Evolutionary conservation across 352 stramenopile species (phyloP).

Genomic region (Elongisporangium undulatum): DNA sequence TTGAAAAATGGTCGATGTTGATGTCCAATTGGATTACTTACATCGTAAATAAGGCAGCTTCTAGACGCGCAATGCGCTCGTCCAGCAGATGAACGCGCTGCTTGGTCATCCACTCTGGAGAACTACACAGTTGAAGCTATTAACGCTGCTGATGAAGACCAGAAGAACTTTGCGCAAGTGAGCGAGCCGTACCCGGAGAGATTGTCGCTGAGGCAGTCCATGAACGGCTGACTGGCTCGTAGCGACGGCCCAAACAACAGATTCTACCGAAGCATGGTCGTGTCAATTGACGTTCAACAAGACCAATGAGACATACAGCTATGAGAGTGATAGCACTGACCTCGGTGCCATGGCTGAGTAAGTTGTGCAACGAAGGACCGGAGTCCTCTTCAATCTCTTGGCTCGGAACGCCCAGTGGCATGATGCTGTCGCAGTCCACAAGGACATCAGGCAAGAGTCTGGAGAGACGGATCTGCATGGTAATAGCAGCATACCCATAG

Average conservation of each 20-base stretch:
- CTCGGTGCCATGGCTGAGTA: constrained; percentile 64
- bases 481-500: constrained; percentile 56
- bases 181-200: constrained; percentile 26
- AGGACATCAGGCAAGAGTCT: not conserved
- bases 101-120: constrained; percentile 38
- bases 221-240: constrained; percentile 40
- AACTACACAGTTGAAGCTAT: constrained; percentile 11
- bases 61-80: constrained; percentile 37
- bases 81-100: constrained; percentile 33
- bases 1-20: not conserved
- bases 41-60: constrained; percentile 25
- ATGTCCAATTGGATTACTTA: not conserved
- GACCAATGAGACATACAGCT: too few species aligned
- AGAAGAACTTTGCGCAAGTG: not conserved
- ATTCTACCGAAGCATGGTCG: constrained; percentile 14
- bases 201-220: constrained; percentile 48
- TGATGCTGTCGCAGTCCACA: constrained; percentile 24
- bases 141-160: not conserved
- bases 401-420: constrained; percentile 40
- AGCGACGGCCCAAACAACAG: constrained; percentile 44
- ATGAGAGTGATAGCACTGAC: constrained; percentile 7
- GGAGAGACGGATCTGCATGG: not conserved
- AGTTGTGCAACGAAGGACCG: constrained; percentile 45
- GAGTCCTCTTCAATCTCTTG: constrained; percentile 50
- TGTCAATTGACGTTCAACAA: not conserved